Evolutionary conservation across 306 rosid species (phyloP).

Genomic region (Pyrus communis): DNA sequence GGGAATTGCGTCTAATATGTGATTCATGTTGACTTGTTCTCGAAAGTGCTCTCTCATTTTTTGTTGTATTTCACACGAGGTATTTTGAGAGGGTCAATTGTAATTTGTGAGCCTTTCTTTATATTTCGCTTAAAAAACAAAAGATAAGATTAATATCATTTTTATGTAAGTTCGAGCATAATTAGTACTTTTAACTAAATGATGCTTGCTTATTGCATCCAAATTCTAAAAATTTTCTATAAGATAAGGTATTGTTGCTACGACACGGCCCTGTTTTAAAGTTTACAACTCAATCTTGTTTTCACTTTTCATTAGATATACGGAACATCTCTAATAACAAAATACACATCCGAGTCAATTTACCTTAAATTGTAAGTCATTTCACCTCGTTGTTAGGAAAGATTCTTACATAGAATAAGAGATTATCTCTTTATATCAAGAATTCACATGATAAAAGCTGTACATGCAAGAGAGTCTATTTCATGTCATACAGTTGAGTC

Average conservation of each 20-base stretch:
- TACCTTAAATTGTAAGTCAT: too few relatives aligned
- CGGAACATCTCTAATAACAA: too few relatives aligned
- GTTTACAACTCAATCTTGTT: too few relatives aligned
- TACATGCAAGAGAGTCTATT: too few relatives aligned
- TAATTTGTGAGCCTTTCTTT: neutral
- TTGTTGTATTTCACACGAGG: neutral
- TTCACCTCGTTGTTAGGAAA: neutral
- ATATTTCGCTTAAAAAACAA: neutral
- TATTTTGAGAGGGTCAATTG: neutral
- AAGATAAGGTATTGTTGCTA: too few relatives aligned
- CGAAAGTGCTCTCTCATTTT: neutral
- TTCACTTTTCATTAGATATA: too few relatives aligned
- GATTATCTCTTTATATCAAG: neutral
- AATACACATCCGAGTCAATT: too few relatives aligned
- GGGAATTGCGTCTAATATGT: neutral
- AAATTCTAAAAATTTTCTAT: too few relatives aligned
- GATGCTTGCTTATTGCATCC: too few relatives aligned
- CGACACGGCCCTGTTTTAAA: too few relatives aligned
- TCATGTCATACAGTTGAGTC: neutral
- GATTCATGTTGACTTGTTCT: neutral
- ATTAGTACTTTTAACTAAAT: too few relatives aligned
- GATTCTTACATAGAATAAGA: too few relatives aligned
- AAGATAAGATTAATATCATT: neutral
- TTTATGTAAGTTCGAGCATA: neutral
- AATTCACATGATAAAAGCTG: neutral